Base-by-base conservation (phyloP, 768 basidiomycete species). In the Hysterangium stoloniferum region DNA sequence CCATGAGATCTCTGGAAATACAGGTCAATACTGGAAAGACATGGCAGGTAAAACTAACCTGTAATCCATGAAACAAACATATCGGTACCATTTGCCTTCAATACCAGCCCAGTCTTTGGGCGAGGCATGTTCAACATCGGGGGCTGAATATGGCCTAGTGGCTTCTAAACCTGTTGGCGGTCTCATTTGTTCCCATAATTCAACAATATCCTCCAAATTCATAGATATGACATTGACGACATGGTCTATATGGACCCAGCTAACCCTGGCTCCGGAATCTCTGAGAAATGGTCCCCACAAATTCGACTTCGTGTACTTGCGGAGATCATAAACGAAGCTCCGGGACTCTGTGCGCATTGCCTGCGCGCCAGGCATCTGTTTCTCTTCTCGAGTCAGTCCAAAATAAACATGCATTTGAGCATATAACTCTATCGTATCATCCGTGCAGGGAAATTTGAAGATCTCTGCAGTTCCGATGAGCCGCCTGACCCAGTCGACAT, bases 61-160 rank as follows among this genome's bases (percentile, higher is more conserved):
- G 62, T 86, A 85, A 66, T 87, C 86, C 81, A 86, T 80, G 57
- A 84, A 87, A 54, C 77, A 85, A 17, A 87, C 78, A 53, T 80
- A 79, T 62, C 86, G 69, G 55, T 75, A 70, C 86, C 86, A 89
- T n/a, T 70, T 74, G 6, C 85, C 85, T 62, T 81, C 78, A 2
- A 86, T 74, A 9, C 84, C 84, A 17, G 84, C 84, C 86, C 86
- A 88, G 60, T 86, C 84, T 17, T 59, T 56, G 6, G 61, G 56
- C 33, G 57, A 32, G 36, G 62, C 61, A 35, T 63, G 59, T 7
- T 59, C 62, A 45, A 63, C 56, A 15, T 69, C 71, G 11, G 76
- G 75, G 8, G 78, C 77, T 15, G 79, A 80, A 56, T 76, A 74
- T n/a, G 74, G 67, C 7, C 79, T 66, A 8, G 73, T 70, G 4